Base-by-base conservation (phyloP, 805 yeast species). In the Lipomyces japonicus region DNA sequence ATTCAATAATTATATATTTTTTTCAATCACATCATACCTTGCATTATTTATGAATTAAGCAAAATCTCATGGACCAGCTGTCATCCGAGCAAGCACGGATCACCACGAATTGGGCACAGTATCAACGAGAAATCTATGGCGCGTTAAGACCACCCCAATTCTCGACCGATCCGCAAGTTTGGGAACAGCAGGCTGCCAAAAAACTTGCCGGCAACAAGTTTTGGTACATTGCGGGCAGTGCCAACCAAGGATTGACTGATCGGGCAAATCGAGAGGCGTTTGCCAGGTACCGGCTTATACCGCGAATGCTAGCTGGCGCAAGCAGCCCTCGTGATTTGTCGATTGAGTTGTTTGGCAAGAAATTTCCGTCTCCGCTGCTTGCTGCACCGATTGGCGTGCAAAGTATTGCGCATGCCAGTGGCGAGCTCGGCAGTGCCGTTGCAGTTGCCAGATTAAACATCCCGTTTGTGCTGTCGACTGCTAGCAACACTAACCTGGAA, bases 321-420 rank as follows among this genome's bases (percentile, higher is more conserved):
- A 28, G 30, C 19, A 22, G 32, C 19, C n/a, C n/a, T n/a, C 49
- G 56, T 9, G 56, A 57, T 37, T 24, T 53, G 9, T 23, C 49
- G 6, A 45, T 54, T 1, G 37, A 36, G n/a, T 24, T 60, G 30
- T 48, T 67, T 39, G 65, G 65, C 23, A 44, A 45, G 39, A 48
- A 28, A 14, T 55, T 43, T 18, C 51, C 58, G 32, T 48, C 53
- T 18, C 66, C 66, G 23, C 46, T 61, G 6, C 58, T 63, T 12
- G 38, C 58, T 21, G 65, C 62, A 4, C 66, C 66, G 7, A 47
- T 63, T 19, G 66, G 66, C 1, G 66, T 63, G 26, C 66, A 63
- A 36, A 38, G 53, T 4, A 56, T 61, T 19, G 61, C 55, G 25
- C 58, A 63, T 46, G 51, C 54, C 12, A 61, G 61, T 7, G 66